Evolutionary conservation across 768 basidiomycete species (phyloP).

Genomic region (Trametes punicea): DNA sequence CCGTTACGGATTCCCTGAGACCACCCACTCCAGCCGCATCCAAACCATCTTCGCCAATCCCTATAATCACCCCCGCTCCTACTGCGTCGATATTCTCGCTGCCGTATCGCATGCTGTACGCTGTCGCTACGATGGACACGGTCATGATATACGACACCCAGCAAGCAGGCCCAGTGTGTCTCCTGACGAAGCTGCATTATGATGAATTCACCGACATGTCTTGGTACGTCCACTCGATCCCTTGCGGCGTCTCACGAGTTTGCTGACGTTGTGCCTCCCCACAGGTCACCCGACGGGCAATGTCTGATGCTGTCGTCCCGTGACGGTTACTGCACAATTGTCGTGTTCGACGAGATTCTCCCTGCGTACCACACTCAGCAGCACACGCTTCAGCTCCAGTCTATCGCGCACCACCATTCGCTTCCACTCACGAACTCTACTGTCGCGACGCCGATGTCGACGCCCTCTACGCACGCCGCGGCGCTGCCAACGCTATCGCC

Average conservation of each 20-base stretch:
- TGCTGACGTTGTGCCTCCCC: too few species aligned
- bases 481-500: conserved; percentile 23
- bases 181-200: conserved; percentile 93
- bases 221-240: too few species aligned
- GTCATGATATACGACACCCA: conserved; percentile 96
- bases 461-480: conserved; percentile 25
- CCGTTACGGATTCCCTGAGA: conserved; percentile 45
- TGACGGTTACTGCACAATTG: conserved; percentile 95
- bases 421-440: conserved; percentile 29
- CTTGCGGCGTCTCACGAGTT: too few species aligned
- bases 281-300: conserved; percentile 95
- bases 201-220: conserved; percentile 96
- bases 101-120: conserved; percentile 92
- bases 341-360: conserved; percentile 93
- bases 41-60: conserved; percentile 49
- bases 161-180: conserved; percentile 86
- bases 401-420: conserved; percentile 83
- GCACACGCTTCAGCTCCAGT: conserved; percentile 84
- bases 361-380: conserved; percentile 88
- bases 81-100: conserved; percentile 78
- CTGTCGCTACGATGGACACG: conserved; percentile 95
- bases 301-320: conserved; percentile 86
- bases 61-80: conserved; percentile 28
- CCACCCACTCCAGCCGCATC: conserved; percentile 61
- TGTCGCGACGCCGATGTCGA: conserved; percentile 27